These are phyloP conservation scores for Wallacemonas collosoma DNA, from an alignment of 208 protist genomes.

Conservation along the genomic window DNA sequence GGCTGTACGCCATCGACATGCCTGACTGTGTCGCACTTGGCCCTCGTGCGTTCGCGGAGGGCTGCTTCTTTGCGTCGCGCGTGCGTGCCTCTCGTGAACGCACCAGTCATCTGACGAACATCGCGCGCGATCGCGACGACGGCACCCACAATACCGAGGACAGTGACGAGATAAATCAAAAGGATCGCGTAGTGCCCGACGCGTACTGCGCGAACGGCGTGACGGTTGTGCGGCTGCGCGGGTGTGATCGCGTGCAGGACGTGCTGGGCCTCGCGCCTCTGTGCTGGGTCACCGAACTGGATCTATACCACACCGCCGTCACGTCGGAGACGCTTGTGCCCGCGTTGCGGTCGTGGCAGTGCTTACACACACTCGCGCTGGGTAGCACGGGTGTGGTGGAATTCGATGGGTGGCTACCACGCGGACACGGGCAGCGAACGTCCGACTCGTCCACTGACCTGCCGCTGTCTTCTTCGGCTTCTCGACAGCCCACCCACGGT, in stretches of 20 bases:
- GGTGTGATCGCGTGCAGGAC: conserved; percentile 40
- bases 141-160: background rate
- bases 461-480: conserved; percentile 12
- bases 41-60: background rate
- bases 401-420: conserved; percentile 29
- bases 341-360: conserved; percentile 33
- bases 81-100: background rate
- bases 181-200: background rate
- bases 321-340: conserved; percentile 25
- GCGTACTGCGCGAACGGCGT: conserved; percentile 23
- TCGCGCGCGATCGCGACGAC: no score
- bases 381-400: conserved; percentile 34
- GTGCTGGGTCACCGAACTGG: conserved; percentile 41
- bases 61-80: background rate
- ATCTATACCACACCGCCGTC: conserved; percentile 65
- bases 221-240: conserved; percentile 36
- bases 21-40: conserved; percentile 19
- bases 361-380: conserved; percentile 35
- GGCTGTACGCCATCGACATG: conserved; percentile 22
- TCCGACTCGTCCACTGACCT: background rate
- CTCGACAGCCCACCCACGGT: background rate
- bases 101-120: no score
- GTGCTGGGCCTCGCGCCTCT: conserved; percentile 30
- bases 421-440: background rate
- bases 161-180: background rate